Evolutionary conservation across 306 rosid genomes (phyloP).

Genomic region (Vicia villosa): DNA sequence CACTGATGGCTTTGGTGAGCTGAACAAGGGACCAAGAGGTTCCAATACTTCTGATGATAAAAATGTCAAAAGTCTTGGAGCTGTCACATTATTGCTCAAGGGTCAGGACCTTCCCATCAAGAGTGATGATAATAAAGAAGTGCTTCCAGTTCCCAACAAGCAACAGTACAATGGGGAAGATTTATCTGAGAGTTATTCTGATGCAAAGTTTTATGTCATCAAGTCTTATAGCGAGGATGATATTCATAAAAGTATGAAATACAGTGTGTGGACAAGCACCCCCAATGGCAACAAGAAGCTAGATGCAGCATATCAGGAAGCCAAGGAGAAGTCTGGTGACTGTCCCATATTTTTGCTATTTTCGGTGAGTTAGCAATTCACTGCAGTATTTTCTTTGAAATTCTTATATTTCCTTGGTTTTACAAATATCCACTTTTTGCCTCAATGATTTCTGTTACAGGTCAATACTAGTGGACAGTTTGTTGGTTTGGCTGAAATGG

Average conservation of each 20-base stretch:
- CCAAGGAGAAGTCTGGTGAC: slow-evolving; percentile 47
- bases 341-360: slow-evolving; percentile 56
- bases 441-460: slow-evolving; percentile 24
- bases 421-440: background rate
- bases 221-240: slow-evolving; percentile 65
- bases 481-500: slow-evolving; percentile 63
- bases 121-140: slow-evolving; percentile 38
- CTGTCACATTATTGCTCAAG: slow-evolving; percentile 42
- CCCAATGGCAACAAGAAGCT: slow-evolving; percentile 56
- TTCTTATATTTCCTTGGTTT: slow-evolving; percentile 19
- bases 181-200: slow-evolving; percentile 41
- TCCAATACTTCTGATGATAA: slow-evolving; percentile 34
- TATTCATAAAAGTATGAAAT: slow-evolving; percentile 58
- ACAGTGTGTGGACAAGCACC: slow-evolving; percentile 58
- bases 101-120: slow-evolving; percentile 45
- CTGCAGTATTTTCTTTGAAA: slow-evolving; percentile 1
- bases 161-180: slow-evolving; percentile 44
- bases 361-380: slow-evolving; percentile 44
- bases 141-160: slow-evolving; percentile 35
- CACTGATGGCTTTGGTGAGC: slow-evolving; percentile 43
- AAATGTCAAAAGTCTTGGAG: slow-evolving; percentile 32
- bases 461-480: slow-evolving; percentile 62
- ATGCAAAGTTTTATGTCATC: slow-evolving; percentile 54
- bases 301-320: slow-evolving; percentile 49
- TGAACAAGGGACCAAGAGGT: slow-evolving; percentile 59